Conservation (phyloP, 2,329 filamentous ascomycete species). For the Cercospora sesami region DNA sequence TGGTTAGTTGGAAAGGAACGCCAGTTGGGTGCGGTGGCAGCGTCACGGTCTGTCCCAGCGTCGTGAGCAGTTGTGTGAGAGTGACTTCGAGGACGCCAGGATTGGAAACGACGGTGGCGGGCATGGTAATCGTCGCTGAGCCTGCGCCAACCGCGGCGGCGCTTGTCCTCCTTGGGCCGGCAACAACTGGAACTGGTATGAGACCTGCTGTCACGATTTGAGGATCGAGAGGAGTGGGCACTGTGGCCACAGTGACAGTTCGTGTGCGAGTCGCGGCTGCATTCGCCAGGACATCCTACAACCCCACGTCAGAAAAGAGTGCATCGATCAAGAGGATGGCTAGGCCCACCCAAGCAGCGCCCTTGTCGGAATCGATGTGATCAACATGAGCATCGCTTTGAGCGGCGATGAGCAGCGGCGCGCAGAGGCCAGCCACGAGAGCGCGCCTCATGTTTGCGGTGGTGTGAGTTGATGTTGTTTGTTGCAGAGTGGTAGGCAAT, state of each 20-base stretch:
- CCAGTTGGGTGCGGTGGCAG: slow-evolving; percentile 1
- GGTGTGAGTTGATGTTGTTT: background rate
- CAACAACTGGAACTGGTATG: slow-evolving; percentile 4
- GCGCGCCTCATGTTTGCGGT: background rate
- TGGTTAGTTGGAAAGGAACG: background rate
- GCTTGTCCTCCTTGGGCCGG: background rate
- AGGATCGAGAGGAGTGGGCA: background rate
- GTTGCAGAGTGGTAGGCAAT: background rate
- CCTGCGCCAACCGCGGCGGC: background rate
- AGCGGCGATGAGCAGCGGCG: background rate
- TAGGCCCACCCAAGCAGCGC: background rate
- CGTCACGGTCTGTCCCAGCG: background rate
- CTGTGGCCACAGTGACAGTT: background rate
- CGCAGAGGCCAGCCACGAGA: background rate
- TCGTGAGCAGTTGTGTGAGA: background rate
- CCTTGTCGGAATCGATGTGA: background rate
- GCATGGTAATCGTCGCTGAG: background rate
- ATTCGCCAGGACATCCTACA: background rate
- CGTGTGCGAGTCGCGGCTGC: background rate
- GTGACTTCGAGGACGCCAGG: background rate
- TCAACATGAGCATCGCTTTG: background rate
- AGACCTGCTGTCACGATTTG: background rate
- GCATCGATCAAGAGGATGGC: background rate
- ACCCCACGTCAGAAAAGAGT: background rate
- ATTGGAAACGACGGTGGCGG: background rate